Base-by-base conservation (phyloP, 164 flowering plant species). In the Vitis amurensis region DNA sequence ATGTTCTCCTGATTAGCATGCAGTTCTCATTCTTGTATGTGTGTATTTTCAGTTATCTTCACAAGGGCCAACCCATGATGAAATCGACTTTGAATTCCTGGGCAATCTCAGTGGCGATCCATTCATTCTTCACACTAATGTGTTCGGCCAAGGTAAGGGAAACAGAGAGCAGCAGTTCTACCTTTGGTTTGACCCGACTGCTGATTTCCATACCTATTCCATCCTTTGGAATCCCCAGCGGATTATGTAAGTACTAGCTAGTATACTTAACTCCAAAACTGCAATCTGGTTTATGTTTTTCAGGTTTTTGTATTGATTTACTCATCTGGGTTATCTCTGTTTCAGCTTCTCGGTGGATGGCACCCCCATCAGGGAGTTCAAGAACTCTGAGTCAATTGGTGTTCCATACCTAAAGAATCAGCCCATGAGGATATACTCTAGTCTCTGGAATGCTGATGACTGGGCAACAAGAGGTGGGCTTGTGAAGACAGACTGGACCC, bases 171-270 rank as follows among this genome's bases (percentile, higher is more conserved):
- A 81, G 55, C 89, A 87, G 47, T 87, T 87, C 70, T 66, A 65
- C 31, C 80, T 85, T 29, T 87, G 91, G 91, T 85, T 87, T 56
- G 89, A 87, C 64, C 89, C 91, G 0, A 84, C 91, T 56, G 71
- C 69, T 3, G 82, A 78, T 74, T 84, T 82, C 49, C 85, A 82
- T 64, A 82, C 85, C 52, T 82, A 82, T 60, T 68, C 84, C 64
- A 72, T 84, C 65, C 72, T 69, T 1, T 72, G 81, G 79, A 78
- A 72, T 62, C 74, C 75, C 27, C 76, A 74, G 12, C 68, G 71
- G 66, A 79, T 79, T n/a, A 56, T 76, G 82, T 73, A 76, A 76
- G 76, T 17, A 51, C 17, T n/a, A 64, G 0, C 17, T 31, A 64
- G 0, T 13, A 37, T 37, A 3, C 44, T 23, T 23, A 47, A 30